A percentile compares a stretch with the other conserved stretches of the same genome.
These are phyloP conservation scores for Herpetomonas tarakana DNA, from an alignment of 208 protist species.

Conservation along the genomic window DNA sequence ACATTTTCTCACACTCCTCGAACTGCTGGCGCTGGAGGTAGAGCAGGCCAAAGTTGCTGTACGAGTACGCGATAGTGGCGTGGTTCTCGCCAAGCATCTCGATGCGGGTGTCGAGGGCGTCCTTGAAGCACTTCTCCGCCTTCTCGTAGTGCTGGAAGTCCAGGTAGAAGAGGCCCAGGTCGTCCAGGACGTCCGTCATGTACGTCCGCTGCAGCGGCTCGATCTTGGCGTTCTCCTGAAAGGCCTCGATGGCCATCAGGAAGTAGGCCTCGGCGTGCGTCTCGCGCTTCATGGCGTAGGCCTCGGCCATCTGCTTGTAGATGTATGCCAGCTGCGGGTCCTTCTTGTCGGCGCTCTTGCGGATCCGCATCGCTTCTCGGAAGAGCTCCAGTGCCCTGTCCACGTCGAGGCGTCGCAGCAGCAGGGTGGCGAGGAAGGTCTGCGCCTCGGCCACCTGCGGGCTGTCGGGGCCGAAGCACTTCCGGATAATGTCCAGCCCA, in stretches of 20 bases:
- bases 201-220: conserved; percentile 84
- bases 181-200: conserved; percentile 87
- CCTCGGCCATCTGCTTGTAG: conserved; percentile 87
- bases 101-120: conserved; percentile 84
- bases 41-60: conserved; percentile 86
- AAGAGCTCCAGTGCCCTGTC: conserved; percentile 61
- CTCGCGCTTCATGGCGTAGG: conserved; percentile 76
- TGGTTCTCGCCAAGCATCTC: conserved; percentile 86
- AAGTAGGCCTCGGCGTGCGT: conserved; percentile 87
- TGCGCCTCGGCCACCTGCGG: conserved; percentile 74
- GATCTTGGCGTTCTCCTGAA: conserved; percentile 66
- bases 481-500: conserved; percentile 61
- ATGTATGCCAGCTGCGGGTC: conserved; percentile 84
- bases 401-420: conserved; percentile 62
- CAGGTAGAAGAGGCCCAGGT: conserved; percentile 86
- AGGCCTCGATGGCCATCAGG: conserved; percentile 75
- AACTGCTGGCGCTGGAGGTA: conserved; percentile 73
- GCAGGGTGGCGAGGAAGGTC: conserved; percentile 69
- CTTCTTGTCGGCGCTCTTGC: conserved; percentile 51
- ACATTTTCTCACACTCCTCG: conserved; percentile 79
- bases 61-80: conserved; percentile 87
- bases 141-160: conserved; percentile 89
- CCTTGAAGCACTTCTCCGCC: conserved; percentile 85
- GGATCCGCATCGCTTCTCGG: conserved; percentile 70
- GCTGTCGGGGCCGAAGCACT: conserved; percentile 59